These are phyloP conservation scores for Wallacemonas sp. DNA, from an alignment of 208 protist species.

Conservation along the genomic window DNA sequence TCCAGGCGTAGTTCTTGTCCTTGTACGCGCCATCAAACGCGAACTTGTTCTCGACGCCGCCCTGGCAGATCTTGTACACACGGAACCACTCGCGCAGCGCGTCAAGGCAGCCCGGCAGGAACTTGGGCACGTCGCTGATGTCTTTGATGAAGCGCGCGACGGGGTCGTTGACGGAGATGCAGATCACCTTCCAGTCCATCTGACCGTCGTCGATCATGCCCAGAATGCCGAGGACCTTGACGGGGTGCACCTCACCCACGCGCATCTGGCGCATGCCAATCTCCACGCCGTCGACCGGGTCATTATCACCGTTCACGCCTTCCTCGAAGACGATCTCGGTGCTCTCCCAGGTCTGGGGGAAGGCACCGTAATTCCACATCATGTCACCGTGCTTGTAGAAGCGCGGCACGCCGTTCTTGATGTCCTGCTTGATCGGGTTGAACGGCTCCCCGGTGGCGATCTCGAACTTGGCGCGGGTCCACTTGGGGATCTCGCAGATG, in stretches of 20 bases:
- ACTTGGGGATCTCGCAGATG: conserved; percentile 95
- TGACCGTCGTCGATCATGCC: conserved; percentile 95
- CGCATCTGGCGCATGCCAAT: conserved; percentile 87
- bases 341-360: conserved; percentile 97
- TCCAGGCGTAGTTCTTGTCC: conserved; percentile 83
- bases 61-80: conserved; percentile 93
- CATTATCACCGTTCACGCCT: conserved; percentile 88
- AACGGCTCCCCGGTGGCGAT: conserved; percentile 93
- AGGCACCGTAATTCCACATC: conserved; percentile 96
- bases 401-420: conserved; percentile 95
- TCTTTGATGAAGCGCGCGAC: conserved; percentile 89
- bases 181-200: conserved; percentile 96
- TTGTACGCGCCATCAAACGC: conserved; percentile 90
- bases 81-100: conserved; percentile 90
- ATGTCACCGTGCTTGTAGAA: conserved; percentile 97
- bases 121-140: conserved; percentile 88
- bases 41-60: conserved; percentile 92
- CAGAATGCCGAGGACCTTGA: conserved; percentile 91
- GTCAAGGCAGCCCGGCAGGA: conserved; percentile 88
- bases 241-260: conserved; percentile 78
- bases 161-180: conserved; percentile 90
- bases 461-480: conserved; percentile 96
- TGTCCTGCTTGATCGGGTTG: conserved; percentile 97
- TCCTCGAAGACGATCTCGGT: conserved; percentile 87
- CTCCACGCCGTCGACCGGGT: conserved; percentile 92